These are phyloP conservation scores for Sporisorium exsertum DNA, from an alignment of 1,284 basidiomycete species.

Conservation along the genomic window DNA sequence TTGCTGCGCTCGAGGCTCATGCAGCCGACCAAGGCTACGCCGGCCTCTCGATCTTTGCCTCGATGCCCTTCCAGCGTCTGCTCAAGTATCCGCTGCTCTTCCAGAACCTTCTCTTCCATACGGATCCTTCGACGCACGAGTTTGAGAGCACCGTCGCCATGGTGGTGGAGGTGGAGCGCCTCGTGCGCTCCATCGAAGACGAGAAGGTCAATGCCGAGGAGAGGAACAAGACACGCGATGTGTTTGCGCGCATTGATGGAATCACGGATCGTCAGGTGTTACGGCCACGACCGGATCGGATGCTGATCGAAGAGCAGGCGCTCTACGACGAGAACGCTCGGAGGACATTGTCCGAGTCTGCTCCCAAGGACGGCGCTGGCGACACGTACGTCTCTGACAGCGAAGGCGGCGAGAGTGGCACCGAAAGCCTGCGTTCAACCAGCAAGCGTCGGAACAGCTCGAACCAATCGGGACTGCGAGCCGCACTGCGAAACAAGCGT, in stretches of 20 bases:
- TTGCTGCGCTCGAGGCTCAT: slow-evolving; percentile 76
- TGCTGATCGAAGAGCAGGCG: slow-evolving; percentile 85
- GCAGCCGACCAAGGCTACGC: slow-evolving; percentile 89
- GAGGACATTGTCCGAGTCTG: slow-evolving; percentile 63
- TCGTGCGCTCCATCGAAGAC: slow-evolving; percentile 95
- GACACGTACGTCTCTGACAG: slow-evolving; percentile 30
- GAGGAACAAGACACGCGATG: slow-evolving; percentile 90
- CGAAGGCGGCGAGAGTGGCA: slow-evolving; percentile 34
- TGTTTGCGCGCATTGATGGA: slow-evolving; percentile 94
- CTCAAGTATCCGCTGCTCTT: slow-evolving; percentile 97
- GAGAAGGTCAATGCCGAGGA: slow-evolving; percentile 97
- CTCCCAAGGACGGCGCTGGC: slow-evolving; percentile 32
- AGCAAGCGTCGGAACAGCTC: slow-evolving; percentile 18
- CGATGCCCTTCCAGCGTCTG: slow-evolving; percentile 95
- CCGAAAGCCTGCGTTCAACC: slow-evolving; percentile 16
- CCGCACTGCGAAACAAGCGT: slow-evolving; percentile 58
- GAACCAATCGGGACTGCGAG: slow-evolving; percentile 39
- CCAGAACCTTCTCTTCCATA: slow-evolving; percentile 83
- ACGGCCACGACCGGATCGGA: slow-evolving; percentile 84
- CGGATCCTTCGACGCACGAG: slow-evolving; percentile 95
- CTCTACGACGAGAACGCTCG: slow-evolving; percentile 68
- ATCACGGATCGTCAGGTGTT: slow-evolving; percentile 75
- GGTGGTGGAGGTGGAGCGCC: slow-evolving; percentile 95
- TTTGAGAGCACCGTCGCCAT: slow-evolving; percentile 95
- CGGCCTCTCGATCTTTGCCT: slow-evolving; percentile 89